Evolutionary conservation across 306 rosid species (phyloP), one percentile per base, ranked within the genome.

Genomic region (Castanopsis chinensis): DNA sequence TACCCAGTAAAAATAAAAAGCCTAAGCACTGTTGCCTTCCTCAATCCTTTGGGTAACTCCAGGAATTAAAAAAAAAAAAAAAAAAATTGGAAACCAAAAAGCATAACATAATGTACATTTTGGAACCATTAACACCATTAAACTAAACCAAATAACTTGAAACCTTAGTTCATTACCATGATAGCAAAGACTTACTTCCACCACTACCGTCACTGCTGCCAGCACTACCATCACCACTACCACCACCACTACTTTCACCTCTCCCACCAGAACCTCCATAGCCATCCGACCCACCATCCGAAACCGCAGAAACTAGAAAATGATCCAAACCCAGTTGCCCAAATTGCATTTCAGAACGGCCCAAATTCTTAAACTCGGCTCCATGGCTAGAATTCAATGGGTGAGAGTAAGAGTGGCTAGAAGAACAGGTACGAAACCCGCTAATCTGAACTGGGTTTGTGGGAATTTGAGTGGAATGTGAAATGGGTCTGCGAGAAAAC

Each of bases 141-240:
- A 28, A 15, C 17, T 72, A n/a, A 7, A 52, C 68, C 56, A 57
- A 68, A 57, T 3, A 59, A 74, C 37, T 9, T 37, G 77, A 33
- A 68, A 21, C 14, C 41, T 32, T 10, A 51, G 9, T 19, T 58
- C 8, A 41, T 74, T 94, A 95, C 99, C 99, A 95, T 49, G 97
- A 88, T 23, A 93, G 83, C 15, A 91, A 76, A 69, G 93, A 87
- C 94, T 85, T 85, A 5, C 71, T 82, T 58, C 86, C 92, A 25
- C 81, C 75, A 43, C 82, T 84, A 59, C 67, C 78, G 19, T 71
- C 73, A 61, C 41, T 18, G 64, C 82, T 79, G 37, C 21, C 75
- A 5, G 78, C 79, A 51, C 76, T 45, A 27, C 82, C 80, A 0
- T 78, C 68, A 3, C 30, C 79, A 6, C 25, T 78, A 0, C 80